Conservation (phyloP, 805 yeast genomes). For the Debaryomyces tyrocola region DNA sequence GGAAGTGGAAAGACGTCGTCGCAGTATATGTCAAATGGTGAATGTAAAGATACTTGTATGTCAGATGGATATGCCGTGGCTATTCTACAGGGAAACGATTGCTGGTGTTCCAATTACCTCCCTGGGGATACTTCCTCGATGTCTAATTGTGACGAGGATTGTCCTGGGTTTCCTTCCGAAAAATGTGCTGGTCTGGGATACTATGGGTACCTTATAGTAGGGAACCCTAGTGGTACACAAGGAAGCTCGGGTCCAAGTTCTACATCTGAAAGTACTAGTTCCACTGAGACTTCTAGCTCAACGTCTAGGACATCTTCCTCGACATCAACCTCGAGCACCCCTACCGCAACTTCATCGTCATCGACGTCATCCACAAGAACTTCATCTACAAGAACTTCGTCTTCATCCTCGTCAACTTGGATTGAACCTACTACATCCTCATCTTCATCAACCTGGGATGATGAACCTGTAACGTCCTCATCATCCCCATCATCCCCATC, state of each 20-base stretch:
- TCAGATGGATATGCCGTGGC: conserved; percentile 49
- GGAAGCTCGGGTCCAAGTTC: conserved; percentile 6
- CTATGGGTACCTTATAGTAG: conserved; percentile 54
- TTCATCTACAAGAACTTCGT: conserved; percentile 16
- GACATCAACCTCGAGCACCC: conserved; percentile 1
- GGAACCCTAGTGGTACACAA: conserved; percentile 14
- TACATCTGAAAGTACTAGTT: conserved; percentile 3
- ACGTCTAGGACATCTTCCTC: conserved; percentile 9
- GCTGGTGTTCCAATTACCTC: conserved; percentile 62
- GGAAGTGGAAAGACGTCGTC: conserved; percentile 14
- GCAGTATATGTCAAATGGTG: conserved; percentile 48
- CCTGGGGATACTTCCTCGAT: conserved; percentile 43
- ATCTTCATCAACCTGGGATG: conserved; percentile 11
- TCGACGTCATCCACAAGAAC: conserved; percentile 14
- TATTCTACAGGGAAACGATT: conserved; percentile 47
- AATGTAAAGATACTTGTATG: conserved; percentile 48
- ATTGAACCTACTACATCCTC: conserved; percentile 15
- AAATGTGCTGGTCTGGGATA: conserved; percentile 44
- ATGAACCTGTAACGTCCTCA: conserved; percentile 13
- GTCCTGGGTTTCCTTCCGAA: conserved; percentile 49
- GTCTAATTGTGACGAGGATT: conserved; percentile 33
- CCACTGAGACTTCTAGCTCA: conserved; percentile 3
- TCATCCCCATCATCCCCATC: conserved; percentile 8
- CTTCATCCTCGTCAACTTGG: conserved; percentile 16
- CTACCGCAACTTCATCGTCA: conserved; percentile 6